These are phyloP conservation scores for Phytophthora fragariae DNA, from an alignment of 352 stramenopile species.

Conservation along the genomic window DNA sequence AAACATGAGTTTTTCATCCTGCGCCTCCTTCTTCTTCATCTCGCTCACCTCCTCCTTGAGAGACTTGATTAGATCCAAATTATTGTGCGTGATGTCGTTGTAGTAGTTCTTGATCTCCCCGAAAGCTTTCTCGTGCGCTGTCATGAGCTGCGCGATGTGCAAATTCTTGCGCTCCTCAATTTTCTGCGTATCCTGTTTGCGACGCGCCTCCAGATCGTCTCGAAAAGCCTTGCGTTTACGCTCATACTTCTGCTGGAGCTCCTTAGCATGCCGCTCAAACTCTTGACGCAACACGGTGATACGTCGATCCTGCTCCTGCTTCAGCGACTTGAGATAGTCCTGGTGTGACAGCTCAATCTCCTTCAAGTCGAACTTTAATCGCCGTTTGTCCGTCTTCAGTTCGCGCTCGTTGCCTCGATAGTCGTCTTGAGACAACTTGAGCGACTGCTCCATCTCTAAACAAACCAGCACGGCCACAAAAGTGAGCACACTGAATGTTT, in stretches of 20 bases:
- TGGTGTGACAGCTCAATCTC: constrained; percentile 93
- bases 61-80: constrained; percentile 96
- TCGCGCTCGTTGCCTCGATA: constrained; percentile 88
- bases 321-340: constrained; percentile 93
- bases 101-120: constrained; percentile 98
- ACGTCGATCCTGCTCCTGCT: constrained; percentile 93
- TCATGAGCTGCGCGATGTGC: constrained; percentile 94
- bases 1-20: constrained; percentile 95
- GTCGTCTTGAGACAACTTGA: constrained; percentile 93
- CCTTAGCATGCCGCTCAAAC: constrained; percentile 92
- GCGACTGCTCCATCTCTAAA: constrained; percentile 81
- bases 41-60: constrained; percentile 96
- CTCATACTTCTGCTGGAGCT: constrained; percentile 92
- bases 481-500: neutral
- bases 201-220: constrained; percentile 80
- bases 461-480: neutral
- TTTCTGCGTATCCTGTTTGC: constrained; percentile 86
- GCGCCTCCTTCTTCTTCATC: constrained; percentile 95
- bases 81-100: constrained; percentile 98
- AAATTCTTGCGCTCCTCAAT: constrained; percentile 95
- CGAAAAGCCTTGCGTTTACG: constrained; percentile 83
- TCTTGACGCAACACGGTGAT: constrained; percentile 93
- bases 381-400: constrained; percentile 90
- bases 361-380: constrained; percentile 91
- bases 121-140: constrained; percentile 94